Base-by-base conservation (phyloP, 2,329 filamentous ascomycete species). In the Ophiostoma novo-ulmi region DNA sequence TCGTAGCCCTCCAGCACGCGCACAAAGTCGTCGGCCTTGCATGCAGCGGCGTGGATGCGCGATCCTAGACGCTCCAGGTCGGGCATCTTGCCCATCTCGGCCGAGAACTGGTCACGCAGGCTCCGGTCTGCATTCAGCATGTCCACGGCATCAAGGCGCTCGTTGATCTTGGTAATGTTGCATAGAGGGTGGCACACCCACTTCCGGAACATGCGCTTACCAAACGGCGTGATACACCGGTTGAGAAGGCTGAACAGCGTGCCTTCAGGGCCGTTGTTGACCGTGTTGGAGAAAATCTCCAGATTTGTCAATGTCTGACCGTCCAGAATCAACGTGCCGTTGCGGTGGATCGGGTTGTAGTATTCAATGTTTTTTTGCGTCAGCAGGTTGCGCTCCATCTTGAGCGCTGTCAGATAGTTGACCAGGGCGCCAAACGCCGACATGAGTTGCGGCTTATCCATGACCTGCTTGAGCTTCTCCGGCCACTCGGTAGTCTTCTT, bases 131-230 rank as follows among this genome's bases (percentile, higher is more conserved):
- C 89, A 75, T 97, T 97, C 61, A 99, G 83, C 76, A 94, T 89
- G 65, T 67, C 95, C 5, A 99, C 93, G 5, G 95, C 95, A 80
- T 99, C 94, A 13, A 99, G 83, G 6, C 95, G 88, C 74, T 96
- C 93, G 76, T 98, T 97, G 82, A 99, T 97, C 77, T 91, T 93
- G 52, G 85, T 82, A 6, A 92, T 89, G 79, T 97, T 91, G 78
- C 93, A 93, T 17, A 99, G 84, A 2, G 95, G 95, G 79, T 99
- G 95, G 76, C 94, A 98, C 2, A 99, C 91, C 95, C 95, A 99
- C 78, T 97, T 93, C 70, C 94, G 91, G 79, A 99, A 93, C 79
- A 97, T 88, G 13, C 95, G 91, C 81, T 99, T 99, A 71, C 95
- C 95, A 77, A 99, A 99, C 0, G 95, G 94, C 3, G 95, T 98